These are phyloP conservation scores for Diaporthe helianthi DNA, from an alignment of 2,329 filamentous ascomycete genomes.

Conservation along the genomic window DNA sequence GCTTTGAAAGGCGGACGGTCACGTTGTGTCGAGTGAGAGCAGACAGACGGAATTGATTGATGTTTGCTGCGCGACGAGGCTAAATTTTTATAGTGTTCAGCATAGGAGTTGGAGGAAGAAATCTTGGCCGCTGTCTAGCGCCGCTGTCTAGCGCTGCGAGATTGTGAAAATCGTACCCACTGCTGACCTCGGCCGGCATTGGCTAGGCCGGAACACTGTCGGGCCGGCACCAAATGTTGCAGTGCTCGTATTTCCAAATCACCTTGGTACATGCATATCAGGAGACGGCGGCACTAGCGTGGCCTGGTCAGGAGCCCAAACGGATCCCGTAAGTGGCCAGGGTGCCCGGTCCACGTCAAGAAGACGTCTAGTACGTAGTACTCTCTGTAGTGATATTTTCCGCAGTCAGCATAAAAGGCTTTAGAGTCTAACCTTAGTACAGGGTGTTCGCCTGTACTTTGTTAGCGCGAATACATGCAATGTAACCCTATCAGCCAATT, in stretches of 20 bases:
- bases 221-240: neutral
- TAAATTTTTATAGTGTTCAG: constrained; percentile 9
- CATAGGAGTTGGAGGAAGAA: neutral
- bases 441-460: too few relatives aligned
- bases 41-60: neutral
- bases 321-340: neutral
- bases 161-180: constrained; percentile 26
- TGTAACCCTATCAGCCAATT: too few relatives aligned
- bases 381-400: neutral
- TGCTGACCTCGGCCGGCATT: constrained; percentile 25
- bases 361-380: neutral
- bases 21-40: neutral
- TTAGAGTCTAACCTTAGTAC: too few relatives aligned
- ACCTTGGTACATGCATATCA: neutral
- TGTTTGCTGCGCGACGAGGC: constrained; percentile 37
- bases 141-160: constrained; percentile 13
- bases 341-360: neutral
- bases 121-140: neutral
- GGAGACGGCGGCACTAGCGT: constrained; percentile 12
- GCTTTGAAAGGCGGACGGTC: neutral
- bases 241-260: neutral
- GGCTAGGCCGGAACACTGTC: constrained; percentile 20
- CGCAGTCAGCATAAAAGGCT: neutral
- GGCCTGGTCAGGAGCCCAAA: constrained; percentile 23
- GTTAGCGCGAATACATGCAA: too few relatives aligned